A percentile compares a stretch with the other conserved stretches of the same genome.
Conservation (phyloP, 352 stramenopile species). For the Phytophthora podocarpi region DNA sequence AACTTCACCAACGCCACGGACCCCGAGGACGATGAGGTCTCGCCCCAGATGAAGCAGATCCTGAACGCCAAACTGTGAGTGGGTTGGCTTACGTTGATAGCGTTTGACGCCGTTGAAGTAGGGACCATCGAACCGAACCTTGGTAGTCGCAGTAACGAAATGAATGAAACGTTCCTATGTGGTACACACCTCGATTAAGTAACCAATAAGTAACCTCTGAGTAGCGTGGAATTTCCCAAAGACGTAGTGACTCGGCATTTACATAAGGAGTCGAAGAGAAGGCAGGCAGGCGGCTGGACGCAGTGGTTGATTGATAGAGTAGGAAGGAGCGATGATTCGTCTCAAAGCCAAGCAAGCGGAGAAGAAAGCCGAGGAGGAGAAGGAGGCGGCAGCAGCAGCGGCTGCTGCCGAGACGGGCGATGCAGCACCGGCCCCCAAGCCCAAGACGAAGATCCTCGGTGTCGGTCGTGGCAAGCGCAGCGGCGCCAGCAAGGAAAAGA, state of each 20-base stretch:
- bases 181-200: not conserved
- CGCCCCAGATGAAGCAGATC: slow-evolving; percentile 85
- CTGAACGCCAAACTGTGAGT: slow-evolving; percentile 72
- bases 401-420: slow-evolving; percentile 32
- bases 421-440: slow-evolving; percentile 37
- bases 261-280: slow-evolving; percentile 13
- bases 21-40: slow-evolving; percentile 77
- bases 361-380: slow-evolving; percentile 83
- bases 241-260: slow-evolving; percentile 20
- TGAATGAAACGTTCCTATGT: slow-evolving; percentile 29
- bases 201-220: slow-evolving; percentile 2
- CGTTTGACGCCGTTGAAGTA: slow-evolving; percentile 1
- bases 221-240: slow-evolving; percentile 5
- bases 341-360: slow-evolving; percentile 87
- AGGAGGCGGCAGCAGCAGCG: slow-evolving; percentile 32
- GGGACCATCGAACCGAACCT: slow-evolving; percentile 9
- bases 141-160: slow-evolving; percentile 25
- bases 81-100: not conserved
- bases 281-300: too few species aligned
- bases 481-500: slow-evolving; percentile 83
- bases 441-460: slow-evolving; percentile 86
- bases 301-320: too few species aligned
- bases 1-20: slow-evolving; percentile 79
- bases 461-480: slow-evolving; percentile 78
- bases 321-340: slow-evolving; percentile 58